Evolutionary conservation across 352 stramenopile species (phyloP), one percentile per base, ranked within the genome.

Genomic region (Globisporangium megalacanthum): DNA sequence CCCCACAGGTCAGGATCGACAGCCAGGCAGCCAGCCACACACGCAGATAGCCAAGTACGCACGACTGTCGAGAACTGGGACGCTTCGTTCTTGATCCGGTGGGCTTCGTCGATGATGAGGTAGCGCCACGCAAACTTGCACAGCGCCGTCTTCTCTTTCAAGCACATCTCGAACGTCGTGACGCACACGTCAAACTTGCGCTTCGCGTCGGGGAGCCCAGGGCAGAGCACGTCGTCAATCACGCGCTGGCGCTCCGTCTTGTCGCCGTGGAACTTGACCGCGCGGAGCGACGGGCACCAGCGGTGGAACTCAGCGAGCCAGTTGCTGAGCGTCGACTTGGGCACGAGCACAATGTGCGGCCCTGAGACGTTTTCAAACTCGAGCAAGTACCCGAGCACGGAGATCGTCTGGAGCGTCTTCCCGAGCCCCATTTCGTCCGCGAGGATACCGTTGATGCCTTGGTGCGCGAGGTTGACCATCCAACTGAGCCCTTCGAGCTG

Each of bases 361-460:
- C 94, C 93, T 1, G 71, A 67, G 25, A 95, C 70, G 51, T 93
- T 88, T 39, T 95, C 78, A 44, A 86, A 95, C 65, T 94, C 84
- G 33, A 73, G 66, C 37, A 93, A 91, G 56, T 95, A 95, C 5
- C 61, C 86, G 25, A 95, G 65, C 57, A 95, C 83, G 0, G 86
- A 95, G 53, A 95, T 95, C 20, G 86, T 95, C 61, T 95, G 92
- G 36, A 99, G 90, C 0, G 97, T 99, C 70, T 99, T 99, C 36
- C 97, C 96, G n/a, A 99, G 83, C 61, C 90, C 94, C 92, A 98
- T 98, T 71, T 99, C n/a, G n/a, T n/a, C n/a, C n/a, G n/a, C n/a
- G n/a, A n/a, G n/a, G n/a, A n/a, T n/a, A n/a, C n/a, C n/a, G 73
- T 99, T 99, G 50, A 99, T 93, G 50, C 98, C 95, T 62, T 99